phyloP scores from a whole-genome alignment of 75 land plant genomes.

The Pinus taeda region DNA sequence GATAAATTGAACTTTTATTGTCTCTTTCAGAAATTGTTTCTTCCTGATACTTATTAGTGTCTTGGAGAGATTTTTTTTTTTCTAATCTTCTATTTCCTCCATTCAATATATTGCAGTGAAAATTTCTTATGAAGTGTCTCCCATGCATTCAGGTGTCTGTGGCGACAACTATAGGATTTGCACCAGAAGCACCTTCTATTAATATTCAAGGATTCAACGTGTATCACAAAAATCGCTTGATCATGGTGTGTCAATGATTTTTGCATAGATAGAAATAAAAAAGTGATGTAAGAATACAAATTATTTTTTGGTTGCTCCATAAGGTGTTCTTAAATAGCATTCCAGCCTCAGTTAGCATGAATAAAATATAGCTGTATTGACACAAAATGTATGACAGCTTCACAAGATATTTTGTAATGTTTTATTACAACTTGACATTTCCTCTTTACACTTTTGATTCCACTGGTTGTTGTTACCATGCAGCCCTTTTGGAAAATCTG shows the following conservation, averaged over 20 bases:
- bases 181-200: slow-evolving; percentile 14
- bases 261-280: neutral
- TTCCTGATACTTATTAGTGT: neutral
- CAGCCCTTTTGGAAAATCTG: slow-evolving; percentile 47
- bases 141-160: slow-evolving; percentile 6
- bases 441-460: neutral
- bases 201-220: slow-evolving; percentile 53
- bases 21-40: neutral
- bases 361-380: neutral
- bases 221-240: slow-evolving; percentile 49
- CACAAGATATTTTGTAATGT: neutral
- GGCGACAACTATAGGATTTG: neutral
- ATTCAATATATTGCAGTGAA: neutral
- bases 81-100: neutral
- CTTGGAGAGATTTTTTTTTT: neutral
- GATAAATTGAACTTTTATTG: neutral
- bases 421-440: neutral
- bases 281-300: neutral
- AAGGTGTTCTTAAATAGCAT: neutral
- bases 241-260: slow-evolving; percentile 20
- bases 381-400: no score
- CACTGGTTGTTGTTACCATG: neutral
- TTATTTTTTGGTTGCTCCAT: neutral
- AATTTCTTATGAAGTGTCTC: neutral
- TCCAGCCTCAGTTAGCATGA: neutral